Percentiles rank a stretch among this genome's conserved stretches.
Evolutionary conservation across 208 protist species (phyloP).

Genomic region (Lotmaria passim): DNA sequence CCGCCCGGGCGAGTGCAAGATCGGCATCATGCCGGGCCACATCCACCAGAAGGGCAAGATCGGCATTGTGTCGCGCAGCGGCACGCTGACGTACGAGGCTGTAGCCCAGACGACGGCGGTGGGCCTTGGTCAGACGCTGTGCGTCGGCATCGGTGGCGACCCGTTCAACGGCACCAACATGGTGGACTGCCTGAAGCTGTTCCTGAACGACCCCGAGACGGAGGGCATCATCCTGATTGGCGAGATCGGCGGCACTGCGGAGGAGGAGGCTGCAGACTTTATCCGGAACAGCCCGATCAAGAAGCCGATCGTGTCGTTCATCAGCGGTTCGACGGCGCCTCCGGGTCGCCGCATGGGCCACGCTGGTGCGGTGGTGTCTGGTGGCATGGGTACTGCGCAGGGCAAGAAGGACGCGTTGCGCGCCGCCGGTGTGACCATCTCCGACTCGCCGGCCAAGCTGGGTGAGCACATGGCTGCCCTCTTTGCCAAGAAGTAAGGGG

Average conservation of each 20-base stretch:
- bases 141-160: conserved; percentile 99
- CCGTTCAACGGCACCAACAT: conserved; percentile 99
- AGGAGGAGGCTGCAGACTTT: conserved; percentile 98
- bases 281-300: conserved; percentile 94
- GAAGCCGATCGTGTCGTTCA: conserved; percentile 98
- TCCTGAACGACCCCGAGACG: conserved; percentile 97
- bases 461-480: conserved; percentile 91
- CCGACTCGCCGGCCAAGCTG: conserved; percentile 94
- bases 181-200: conserved; percentile 97
- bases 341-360: conserved; percentile 97
- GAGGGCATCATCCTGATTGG: conserved; percentile 98
- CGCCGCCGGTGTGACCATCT: conserved; percentile 92
- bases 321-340: conserved; percentile 98
- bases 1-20: conserved; percentile 98
- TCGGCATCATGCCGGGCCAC: conserved; percentile 99
- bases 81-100: conserved; percentile 99
- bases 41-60: conserved; percentile 99
- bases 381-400: conserved; percentile 94
- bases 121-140: conserved; percentile 96
- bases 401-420: conserved; percentile 96
- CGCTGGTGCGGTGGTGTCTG: conserved; percentile 98
- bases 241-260: conserved; percentile 98
- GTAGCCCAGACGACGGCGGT: conserved; percentile 97
- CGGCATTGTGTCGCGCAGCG: conserved; percentile 98
- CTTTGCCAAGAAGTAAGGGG: conserved; percentile 65